Evolutionary conservation across 768 basidiomycete species (phyloP).

Genomic region (Sistotremastrum suecicum): DNA sequence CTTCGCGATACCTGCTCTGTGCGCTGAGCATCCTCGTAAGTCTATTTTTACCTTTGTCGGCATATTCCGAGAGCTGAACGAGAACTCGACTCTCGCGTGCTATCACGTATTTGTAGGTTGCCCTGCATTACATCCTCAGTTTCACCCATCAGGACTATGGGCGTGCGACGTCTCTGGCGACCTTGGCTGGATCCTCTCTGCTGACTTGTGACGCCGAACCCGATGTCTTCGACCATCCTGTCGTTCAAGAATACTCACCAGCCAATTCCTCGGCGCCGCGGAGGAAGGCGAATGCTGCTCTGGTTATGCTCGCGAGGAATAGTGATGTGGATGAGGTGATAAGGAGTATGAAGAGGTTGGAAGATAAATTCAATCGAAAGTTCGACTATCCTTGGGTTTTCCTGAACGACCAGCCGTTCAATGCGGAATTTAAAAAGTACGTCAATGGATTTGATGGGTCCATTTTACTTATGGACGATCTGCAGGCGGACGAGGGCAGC

Average conservation of each 20-base stretch:
- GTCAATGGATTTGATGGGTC: conserved; percentile 13
- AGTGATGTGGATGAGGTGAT: conserved; percentile 17
- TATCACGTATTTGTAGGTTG: conserved; percentile 10
- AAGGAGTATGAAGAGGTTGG: conserved; percentile 27
- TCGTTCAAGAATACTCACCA: too few species aligned
- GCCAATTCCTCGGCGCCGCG: background rate
- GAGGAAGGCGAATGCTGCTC: conserved; percentile 25
- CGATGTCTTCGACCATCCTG: too few species aligned
- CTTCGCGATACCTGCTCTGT: too few species aligned
- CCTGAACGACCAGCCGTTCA: conserved; percentile 31
- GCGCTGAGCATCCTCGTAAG: too few species aligned
- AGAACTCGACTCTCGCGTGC: too few species aligned
- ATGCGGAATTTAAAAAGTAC: conserved; percentile 32
- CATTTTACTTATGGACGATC: background rate
- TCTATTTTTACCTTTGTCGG: too few species aligned
- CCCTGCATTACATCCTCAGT: conserved; percentile 45
- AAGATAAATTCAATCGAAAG: conserved; percentile 31
- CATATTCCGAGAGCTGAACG: too few species aligned
- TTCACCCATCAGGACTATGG: conserved; percentile 55
- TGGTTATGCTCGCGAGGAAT: conserved; percentile 26
- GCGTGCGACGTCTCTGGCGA: conserved; percentile 37
- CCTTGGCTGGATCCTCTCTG: background rate
- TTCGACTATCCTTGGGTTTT: conserved; percentile 34
- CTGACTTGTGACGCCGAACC: too few species aligned
- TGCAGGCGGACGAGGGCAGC: conserved; percentile 19